Evolutionary conservation across 331 rosid species (phyloP).

Genomic region (Malus hybrid): DNA sequence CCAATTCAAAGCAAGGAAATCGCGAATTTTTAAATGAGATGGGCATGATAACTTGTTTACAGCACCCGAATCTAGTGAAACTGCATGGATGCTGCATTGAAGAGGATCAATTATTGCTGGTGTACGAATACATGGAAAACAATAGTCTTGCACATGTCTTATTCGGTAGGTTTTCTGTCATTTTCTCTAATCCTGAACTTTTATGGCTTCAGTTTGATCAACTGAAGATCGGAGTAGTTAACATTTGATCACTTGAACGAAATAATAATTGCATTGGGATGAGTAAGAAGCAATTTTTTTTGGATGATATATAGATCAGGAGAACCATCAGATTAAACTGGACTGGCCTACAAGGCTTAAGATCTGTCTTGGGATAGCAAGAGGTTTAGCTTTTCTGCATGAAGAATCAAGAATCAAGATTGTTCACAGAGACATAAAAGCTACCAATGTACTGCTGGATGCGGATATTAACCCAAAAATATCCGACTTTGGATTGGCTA

Average conservation of each 20-base stretch:
- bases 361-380: constrained; percentile 61
- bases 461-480: constrained; percentile 54
- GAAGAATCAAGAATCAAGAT: constrained; percentile 64
- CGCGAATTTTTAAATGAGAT: constrained; percentile 69
- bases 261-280: too few relatives aligned
- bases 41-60: constrained; percentile 51
- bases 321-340: constrained; percentile 18
- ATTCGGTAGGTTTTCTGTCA: constrained; percentile 24
- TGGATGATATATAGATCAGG: constrained; percentile 14
- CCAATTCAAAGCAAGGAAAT: constrained; percentile 55
- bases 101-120: too few relatives aligned
- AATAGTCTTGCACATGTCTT: constrained; percentile 12
- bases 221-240: background rate
- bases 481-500: constrained; percentile 76
- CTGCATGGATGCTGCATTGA: too few relatives aligned
- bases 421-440: constrained; percentile 64
- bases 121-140: too few relatives aligned
- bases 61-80: too few relatives aligned
- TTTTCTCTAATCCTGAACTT: background rate
- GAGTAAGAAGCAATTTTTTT: background rate
- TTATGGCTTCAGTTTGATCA: background rate
- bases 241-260: too few relatives aligned
- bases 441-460: constrained; percentile 65
- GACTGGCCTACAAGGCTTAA: constrained; percentile 52
- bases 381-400: constrained; percentile 66